These are phyloP conservation scores for Pseudogymnoascus sp. DNA, from an alignment of 2,329 filamentous ascomycete genomes.

Conservation along the genomic window DNA sequence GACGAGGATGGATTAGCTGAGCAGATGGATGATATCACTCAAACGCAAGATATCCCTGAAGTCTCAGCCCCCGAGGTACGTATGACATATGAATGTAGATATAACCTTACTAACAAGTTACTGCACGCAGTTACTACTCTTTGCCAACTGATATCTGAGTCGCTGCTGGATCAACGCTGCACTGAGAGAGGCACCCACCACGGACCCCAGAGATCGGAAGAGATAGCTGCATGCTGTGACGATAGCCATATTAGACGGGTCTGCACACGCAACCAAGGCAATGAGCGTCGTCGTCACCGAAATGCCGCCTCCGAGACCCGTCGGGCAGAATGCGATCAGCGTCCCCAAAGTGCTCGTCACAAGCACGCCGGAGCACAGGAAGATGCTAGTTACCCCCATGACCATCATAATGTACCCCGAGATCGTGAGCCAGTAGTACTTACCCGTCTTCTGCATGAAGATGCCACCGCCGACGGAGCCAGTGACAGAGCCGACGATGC, in stretches of 20 bases:
- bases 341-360: constrained; percentile 44
- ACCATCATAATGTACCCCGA: constrained; percentile 46
- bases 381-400: constrained; percentile 47
- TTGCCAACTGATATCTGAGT: constrained; percentile 49
- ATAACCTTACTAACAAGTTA: no score
- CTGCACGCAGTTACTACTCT: no score
- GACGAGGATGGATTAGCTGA: no score
- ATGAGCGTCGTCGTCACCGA: constrained; percentile 68
- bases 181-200: constrained; percentile 55
- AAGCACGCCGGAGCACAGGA: constrained; percentile 50
- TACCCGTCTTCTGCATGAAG: constrained; percentile 63
- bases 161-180: constrained; percentile 65
- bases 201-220: constrained; percentile 69
- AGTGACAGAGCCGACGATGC: constrained; percentile 52
- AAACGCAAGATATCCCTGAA: no score
- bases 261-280: constrained; percentile 62
- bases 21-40: no score
- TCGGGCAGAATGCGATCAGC: constrained; percentile 47
- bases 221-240: constrained; percentile 75
- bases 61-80: no score
- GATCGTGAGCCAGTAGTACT: constrained; percentile 64
- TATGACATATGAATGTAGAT: no score
- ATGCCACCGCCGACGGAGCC: constrained; percentile 60
- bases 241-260: constrained; percentile 61
- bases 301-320: constrained; percentile 44